Conservation (phyloP, 805 yeast genomes). For the Jamesozyma jinghongensis region DNA sequence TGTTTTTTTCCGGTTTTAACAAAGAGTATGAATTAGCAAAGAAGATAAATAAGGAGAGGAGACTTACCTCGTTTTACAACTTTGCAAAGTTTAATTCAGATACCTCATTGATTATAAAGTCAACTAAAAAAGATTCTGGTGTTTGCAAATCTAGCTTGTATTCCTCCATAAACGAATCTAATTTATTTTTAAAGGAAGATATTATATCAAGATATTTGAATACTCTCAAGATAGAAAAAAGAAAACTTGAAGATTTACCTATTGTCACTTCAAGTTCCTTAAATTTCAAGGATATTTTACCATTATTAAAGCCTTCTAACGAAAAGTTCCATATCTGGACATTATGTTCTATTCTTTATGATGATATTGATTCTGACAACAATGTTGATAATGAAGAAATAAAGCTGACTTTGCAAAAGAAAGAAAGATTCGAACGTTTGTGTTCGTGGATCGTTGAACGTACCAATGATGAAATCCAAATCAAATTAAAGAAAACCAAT, state of each 20-base stretch:
- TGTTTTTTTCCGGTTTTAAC: slow-evolving; percentile 37
- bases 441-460: slow-evolving; percentile 48
- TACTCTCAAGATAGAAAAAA: slow-evolving; percentile 16
- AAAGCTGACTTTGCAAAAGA: slow-evolving; percentile 23
- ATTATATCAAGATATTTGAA: slow-evolving; percentile 16
- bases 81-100: slow-evolving; percentile 20
- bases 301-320: slow-evolving; percentile 8
- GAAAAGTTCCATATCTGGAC: slow-evolving; percentile 37
- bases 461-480: slow-evolving; percentile 31
- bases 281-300: slow-evolving; percentile 20
- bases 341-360: slow-evolving; percentile 58
- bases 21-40: slow-evolving; percentile 23
- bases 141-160: slow-evolving; percentile 1
- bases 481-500: slow-evolving; percentile 22
- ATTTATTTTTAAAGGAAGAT: background rate
- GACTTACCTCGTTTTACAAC: slow-evolving; percentile 13
- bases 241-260: slow-evolving; percentile 33
- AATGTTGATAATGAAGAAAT: slow-evolving; percentile 17
- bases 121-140: slow-evolving; percentile 6
- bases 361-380: slow-evolving; percentile 26
- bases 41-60: slow-evolving; percentile 24
- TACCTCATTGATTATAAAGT: slow-evolving; percentile 13
- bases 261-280: slow-evolving; percentile 30
- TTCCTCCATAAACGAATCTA: background rate
- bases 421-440: slow-evolving; percentile 38